Conservation (phyloP, 805 yeast species). For the Diddensiella santjacobensis region DNA sequence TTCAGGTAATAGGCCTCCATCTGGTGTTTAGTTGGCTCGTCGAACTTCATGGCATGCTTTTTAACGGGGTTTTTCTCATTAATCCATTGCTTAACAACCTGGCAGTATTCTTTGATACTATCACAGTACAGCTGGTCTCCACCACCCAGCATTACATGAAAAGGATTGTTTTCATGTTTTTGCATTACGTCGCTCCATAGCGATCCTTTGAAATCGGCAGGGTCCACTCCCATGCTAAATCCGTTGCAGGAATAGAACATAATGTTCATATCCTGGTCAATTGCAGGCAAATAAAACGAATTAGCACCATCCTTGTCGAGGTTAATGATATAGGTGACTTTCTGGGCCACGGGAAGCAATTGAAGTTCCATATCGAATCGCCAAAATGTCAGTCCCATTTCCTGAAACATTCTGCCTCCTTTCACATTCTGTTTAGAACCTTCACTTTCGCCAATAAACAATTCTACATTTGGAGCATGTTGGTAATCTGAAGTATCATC, state of each 20-base stretch:
- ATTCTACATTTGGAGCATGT: slow-evolving; percentile 31
- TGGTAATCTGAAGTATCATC: slow-evolving; percentile 32
- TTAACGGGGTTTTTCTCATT: slow-evolving; percentile 49
- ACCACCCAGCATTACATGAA: slow-evolving; percentile 96
- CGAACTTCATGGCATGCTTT: slow-evolving; percentile 39
- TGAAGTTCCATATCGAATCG: slow-evolving; percentile 56
- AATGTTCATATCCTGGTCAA: slow-evolving; percentile 66
- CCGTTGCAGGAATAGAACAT: slow-evolving; percentile 90
- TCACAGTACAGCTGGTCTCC: slow-evolving; percentile 96
- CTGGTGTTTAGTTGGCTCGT: slow-evolving; percentile 49
- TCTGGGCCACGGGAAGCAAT: slow-evolving; percentile 51
- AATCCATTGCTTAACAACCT: slow-evolving; percentile 54
- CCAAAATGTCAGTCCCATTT: slow-evolving; percentile 54
- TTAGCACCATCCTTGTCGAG: slow-evolving; percentile 41
- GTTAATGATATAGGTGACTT: slow-evolving; percentile 60
- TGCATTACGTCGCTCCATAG: slow-evolving; percentile 84
- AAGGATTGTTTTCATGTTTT: slow-evolving; percentile 55
- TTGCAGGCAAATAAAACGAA: slow-evolving; percentile 67
- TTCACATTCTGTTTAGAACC: slow-evolving; percentile 22
- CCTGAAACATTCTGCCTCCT: slow-evolving; percentile 43
- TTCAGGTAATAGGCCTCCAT: slow-evolving; percentile 64
- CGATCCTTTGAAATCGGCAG: slow-evolving; percentile 63
- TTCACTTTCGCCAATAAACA: slow-evolving; percentile 7
- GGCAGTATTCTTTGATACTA: slow-evolving; percentile 58
- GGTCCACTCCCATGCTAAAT: slow-evolving; percentile 69